Percentiles rank a stretch among this genome's conserved stretches.
These are phyloP conservation scores for Alternaria sp. DNA, from an alignment of 2,329 filamentous ascomycete genomes.

Conservation along the genomic window DNA sequence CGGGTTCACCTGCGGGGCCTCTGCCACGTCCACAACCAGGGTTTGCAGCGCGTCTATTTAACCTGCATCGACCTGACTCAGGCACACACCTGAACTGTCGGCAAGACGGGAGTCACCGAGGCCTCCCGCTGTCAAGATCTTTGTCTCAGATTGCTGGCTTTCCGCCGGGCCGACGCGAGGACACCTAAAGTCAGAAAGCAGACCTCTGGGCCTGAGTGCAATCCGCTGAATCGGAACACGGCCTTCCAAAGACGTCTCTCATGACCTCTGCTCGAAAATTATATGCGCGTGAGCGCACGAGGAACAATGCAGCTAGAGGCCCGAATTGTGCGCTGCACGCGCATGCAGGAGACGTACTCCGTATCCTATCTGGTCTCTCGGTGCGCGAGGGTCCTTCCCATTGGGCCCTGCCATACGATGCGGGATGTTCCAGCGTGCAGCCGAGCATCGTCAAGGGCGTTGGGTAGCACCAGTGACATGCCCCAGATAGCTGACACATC, in stretches of 20 bases:
- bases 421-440: background rate
- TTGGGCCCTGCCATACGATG: background rate
- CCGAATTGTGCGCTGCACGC: background rate
- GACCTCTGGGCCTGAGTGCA: background rate
- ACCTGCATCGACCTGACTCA: background rate
- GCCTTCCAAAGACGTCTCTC: background rate
- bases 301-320: background rate
- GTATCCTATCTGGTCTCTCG: background rate
- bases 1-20: background rate
- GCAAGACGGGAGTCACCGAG: background rate
- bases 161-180: background rate
- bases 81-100: background rate
- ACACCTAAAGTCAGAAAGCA: background rate
- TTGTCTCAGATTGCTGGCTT: background rate
- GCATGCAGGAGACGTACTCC: background rate
- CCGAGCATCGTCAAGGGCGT: background rate
- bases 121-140: slow-evolving; percentile 4
- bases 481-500: background rate
- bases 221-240: background rate
- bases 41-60: background rate
- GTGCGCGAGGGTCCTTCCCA: background rate
- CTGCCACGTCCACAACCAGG: background rate
- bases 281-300: background rate
- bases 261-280: background rate
- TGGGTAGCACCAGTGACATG: background rate